phyloP scores from a whole-genome alignment of 148 eudicot species.

The Beta vulgaris region DNA sequence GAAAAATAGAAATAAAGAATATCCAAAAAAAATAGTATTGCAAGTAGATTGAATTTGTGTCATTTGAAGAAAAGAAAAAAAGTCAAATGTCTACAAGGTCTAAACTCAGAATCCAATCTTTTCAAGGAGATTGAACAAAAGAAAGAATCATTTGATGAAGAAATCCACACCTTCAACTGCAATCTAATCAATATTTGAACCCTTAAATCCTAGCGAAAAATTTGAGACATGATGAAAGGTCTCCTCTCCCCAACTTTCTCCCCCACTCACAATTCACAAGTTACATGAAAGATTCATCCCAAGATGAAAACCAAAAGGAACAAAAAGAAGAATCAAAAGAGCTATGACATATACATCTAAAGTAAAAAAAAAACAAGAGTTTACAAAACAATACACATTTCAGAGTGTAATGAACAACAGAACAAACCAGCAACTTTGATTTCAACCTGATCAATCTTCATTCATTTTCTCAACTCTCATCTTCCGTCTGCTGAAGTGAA shows the following conservation, averaged over 20 bases:
- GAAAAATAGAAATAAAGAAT: too few relatives aligned
- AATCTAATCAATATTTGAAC: not conserved
- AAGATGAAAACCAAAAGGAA: not conserved
- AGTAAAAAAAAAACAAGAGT: not conserved
- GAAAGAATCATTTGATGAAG: not conserved
- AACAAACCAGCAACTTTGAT: constrained; percentile 12
- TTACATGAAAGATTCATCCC: constrained; percentile 21
- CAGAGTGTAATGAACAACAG: constrained; percentile 1
- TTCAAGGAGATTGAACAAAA: not conserved
- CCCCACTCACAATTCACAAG: not conserved
- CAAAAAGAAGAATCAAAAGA: not conserved
- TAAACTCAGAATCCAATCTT: too few relatives aligned
- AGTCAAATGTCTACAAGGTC: too few relatives aligned
- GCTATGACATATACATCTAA: constrained; percentile 27
- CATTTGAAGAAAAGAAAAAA: too few relatives aligned
- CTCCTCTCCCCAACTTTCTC: not conserved
- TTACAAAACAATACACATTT: constrained; percentile 11
- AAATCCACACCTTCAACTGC: constrained; percentile 5
- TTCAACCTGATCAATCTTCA: not conserved
- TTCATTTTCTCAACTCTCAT: constrained; percentile 30
- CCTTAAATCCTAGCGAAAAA: constrained; percentile 14
- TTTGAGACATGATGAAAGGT: not conserved
- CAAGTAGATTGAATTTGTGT: too few relatives aligned
- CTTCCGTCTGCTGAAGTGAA: constrained; percentile 88
- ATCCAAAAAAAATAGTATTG: too few relatives aligned